Base-by-base conservation (phyloP, 306 rosid species). In the Arachis stenosperma region DNA sequence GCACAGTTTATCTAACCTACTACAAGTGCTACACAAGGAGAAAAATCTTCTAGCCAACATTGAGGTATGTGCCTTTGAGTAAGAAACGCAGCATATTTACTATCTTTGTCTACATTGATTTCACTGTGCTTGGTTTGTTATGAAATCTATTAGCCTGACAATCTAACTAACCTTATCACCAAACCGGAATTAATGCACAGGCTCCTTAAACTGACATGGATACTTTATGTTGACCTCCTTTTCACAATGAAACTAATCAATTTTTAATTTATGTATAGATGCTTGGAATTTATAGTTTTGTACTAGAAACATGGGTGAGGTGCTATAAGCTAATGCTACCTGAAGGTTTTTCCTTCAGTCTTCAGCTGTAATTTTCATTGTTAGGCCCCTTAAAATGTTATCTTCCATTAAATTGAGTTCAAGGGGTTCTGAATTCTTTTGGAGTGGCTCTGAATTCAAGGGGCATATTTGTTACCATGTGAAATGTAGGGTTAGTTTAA, bases 11-110 rank as follows among this genome's bases (percentile, higher is more conserved):
- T 78, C 69, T 65, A 61, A 57, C 13, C 74, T 86, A 78, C 86
- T 56, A 30, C 79, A 79, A 80, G 81, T 82, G 71, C 50, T 81
- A 30, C 71, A 43, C 74, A 82, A 78, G 74, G 86, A 73, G 53
- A 81, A 86, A 67, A 81, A 48, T 61, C 73, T 48, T 61, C 83
- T 59, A 55, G 63, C 69, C 56, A 80, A 77, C 64, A 30, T 67
- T 48, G 89, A 89, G 92, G 96, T 89, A 83, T 73, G 83, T 68
- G 69, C 59, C 71, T 64, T 69, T 56, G 62, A 53, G 48, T 67
- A 2, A 7, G 8, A 40, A 46, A 48, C 42, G 15, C 15, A 48
- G 71, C 46, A 44, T 2, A 54, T 40, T 54, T 40, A 41, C 62
- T 55, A 9, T 43, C 36, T 44, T 44, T 79, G 39, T 62, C 61